Conservation (phyloP, 2,329 filamentous ascomycete species). For the Hypoxylon sp. region DNA sequence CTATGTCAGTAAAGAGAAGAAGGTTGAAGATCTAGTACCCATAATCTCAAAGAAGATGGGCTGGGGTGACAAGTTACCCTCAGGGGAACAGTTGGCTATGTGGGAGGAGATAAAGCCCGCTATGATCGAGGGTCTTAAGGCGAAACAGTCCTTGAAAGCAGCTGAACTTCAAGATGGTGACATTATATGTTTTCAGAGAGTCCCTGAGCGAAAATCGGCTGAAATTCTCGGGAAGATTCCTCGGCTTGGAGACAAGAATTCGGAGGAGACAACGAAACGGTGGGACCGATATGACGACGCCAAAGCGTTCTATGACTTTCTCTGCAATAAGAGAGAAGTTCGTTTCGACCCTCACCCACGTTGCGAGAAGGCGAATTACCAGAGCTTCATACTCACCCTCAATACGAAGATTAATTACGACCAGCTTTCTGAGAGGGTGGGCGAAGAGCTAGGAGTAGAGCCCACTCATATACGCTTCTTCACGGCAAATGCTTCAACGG, state of each 20-base stretch:
- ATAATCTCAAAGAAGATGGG: slow-evolving; percentile 86
- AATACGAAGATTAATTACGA: slow-evolving; percentile 94
- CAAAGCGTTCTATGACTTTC: slow-evolving; percentile 91
- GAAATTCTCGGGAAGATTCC: slow-evolving; percentile 59
- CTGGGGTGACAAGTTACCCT: slow-evolving; percentile 82
- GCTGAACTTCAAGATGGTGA: slow-evolving; percentile 98
- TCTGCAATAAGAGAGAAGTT: slow-evolving; percentile 85
- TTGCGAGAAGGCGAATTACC: slow-evolving; percentile 71
- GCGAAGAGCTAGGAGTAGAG: slow-evolving; percentile 80
- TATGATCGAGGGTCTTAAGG: slow-evolving; percentile 96
- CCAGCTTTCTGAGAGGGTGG: slow-evolving; percentile 86
- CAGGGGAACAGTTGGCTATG: slow-evolving; percentile 74
- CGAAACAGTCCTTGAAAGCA: slow-evolving; percentile 87
- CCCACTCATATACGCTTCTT: slow-evolving; percentile 93
- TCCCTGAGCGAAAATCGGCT: slow-evolving; percentile 63
- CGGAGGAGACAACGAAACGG: slow-evolving; percentile 58
- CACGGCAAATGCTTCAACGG: slow-evolving; percentile 82
- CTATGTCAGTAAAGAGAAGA: slow-evolving; percentile 90
- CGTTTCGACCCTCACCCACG: slow-evolving; percentile 79
- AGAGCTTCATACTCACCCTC: slow-evolving; percentile 81
- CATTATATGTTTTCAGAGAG: slow-evolving; percentile 92
- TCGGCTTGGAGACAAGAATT: slow-evolving; percentile 57
- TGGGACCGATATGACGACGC: slow-evolving; percentile 77
- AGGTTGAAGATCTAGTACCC: slow-evolving; percentile 85
- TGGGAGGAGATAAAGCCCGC: slow-evolving; percentile 98